Evolutionary conservation across 805 yeast species (phyloP), one percentile per base, ranked within the genome.

Genomic region (baker's yeast (Saccharomyces cerevisiae)): DNA sequence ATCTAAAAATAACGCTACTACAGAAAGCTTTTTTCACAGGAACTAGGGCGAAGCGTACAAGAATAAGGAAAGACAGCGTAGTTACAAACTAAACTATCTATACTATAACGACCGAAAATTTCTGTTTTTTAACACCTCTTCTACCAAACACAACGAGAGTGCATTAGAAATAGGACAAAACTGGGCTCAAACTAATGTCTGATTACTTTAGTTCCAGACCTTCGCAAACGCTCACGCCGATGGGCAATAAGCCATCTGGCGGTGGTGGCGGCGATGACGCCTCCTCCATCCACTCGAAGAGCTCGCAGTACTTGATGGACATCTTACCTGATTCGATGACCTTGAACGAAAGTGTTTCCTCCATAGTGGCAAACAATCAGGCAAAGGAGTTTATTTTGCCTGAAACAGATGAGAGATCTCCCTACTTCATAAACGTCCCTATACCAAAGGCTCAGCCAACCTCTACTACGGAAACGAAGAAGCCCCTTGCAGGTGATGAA

Each of bases 361-460:
- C 55, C 8, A 31, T 47, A 14, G 53, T 30, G 21, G 29, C 48
- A 32, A 36, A 52, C 13, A 41, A 22, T 27, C 48, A 27, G 26
- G 56, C 51, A 11, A 53, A 59, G 14, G 62, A 58, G 29, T 53
- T 53, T 22, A 57, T 68, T 30, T 51, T 68, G 49, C 70, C 70
- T 3, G 63, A 62, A 43, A 58, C 62, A 6, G 67, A 67, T 52
- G 60, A 56, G 28, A 62, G 62, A 51, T 69, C 73, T 8, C 73
- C 73, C 1, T 69, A 61, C 50, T 66, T 59, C 56, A 62, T 70
- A 14, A 61, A 61, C 30, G 72, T 70, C 6, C 73, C 73, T 1
- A 64, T 68, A 2, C 73, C 73, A 29, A 64, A 59, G 51, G 65
- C 61, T 60, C 4, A 46, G 24, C 22, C 59, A 9, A 48, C 56